A percentile compares a stretch with the other conserved stretches of the same genome.
Evolutionary conservation across 768 basidiomycete genomes (phyloP).

Genomic region (Udeniomyces megalosporus): DNA sequence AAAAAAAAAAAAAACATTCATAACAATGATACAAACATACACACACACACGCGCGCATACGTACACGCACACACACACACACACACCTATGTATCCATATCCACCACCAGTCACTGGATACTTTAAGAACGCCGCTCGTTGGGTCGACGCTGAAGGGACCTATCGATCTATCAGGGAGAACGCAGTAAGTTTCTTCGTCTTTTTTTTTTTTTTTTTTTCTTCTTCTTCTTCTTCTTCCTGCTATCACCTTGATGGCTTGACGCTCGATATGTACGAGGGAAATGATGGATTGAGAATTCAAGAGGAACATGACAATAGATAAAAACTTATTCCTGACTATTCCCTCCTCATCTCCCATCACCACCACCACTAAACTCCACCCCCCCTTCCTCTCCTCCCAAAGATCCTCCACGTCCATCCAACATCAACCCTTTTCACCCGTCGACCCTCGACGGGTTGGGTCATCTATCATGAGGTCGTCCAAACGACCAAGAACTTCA

Average conservation of each 20-base stretch:
- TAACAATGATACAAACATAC: too few relatives aligned
- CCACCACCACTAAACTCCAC: background rate
- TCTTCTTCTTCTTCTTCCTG: background rate
- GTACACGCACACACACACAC: too few relatives aligned
- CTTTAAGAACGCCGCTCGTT: slow-evolving; percentile 59
- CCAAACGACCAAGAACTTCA: slow-evolving; percentile 90
- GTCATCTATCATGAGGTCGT: slow-evolving; percentile 91
- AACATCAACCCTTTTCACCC: slow-evolving; percentile 79
- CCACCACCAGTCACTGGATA: slow-evolving; percentile 8
- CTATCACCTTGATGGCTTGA: too few relatives aligned
- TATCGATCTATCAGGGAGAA: slow-evolving; percentile 77
- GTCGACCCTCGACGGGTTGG: slow-evolving; percentile 81
- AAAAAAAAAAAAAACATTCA: too few relatives aligned
- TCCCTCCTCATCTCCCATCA: background rate
- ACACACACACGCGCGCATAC: too few relatives aligned
- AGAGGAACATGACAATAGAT: background rate
- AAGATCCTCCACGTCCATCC: slow-evolving; percentile 82
- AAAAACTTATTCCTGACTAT: background rate
- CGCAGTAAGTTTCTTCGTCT: slow-evolving; percentile 38
- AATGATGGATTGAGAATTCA: too few relatives aligned
- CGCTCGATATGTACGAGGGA: too few relatives aligned
- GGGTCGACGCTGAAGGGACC: slow-evolving; percentile 82
- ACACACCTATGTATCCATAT: too few relatives aligned
- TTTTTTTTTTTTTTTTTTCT: background rate
- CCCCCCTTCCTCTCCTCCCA: background rate